A percentile compares a stretch with the other conserved stretches of the same genome.
Conservation (phyloP, 805 yeast species). For the Priceomyces melissophilus region DNA sequence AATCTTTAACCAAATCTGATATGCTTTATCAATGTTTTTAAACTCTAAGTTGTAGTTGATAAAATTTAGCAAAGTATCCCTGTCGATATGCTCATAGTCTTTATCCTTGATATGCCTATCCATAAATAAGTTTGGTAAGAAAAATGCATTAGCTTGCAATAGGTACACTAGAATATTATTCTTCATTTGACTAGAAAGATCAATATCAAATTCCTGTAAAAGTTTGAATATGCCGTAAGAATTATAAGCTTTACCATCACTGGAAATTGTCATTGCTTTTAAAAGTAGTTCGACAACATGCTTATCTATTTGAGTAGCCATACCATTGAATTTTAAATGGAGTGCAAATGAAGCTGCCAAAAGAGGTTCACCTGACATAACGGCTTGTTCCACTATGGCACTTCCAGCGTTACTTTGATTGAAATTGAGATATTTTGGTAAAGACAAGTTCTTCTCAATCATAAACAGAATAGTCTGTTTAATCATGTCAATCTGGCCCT, state of each 20-base stretch:
- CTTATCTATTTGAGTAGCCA: conserved; percentile 1
- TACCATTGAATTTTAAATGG: conserved; percentile 6
- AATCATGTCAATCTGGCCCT: conserved; percentile 8
- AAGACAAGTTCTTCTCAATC: neutral
- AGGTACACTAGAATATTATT: conserved; percentile 3
- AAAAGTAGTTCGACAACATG: conserved; percentile 7
- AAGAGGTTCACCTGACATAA: conserved; percentile 19
- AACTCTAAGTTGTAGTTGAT: conserved; percentile 11
- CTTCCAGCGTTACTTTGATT: conserved; percentile 7
- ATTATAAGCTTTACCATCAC: conserved; percentile 8
- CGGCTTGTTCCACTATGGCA: conserved; percentile 14
- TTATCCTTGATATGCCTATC: conserved; percentile 5
- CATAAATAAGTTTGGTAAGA: conserved; percentile 15
- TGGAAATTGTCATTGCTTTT: conserved; percentile 10
- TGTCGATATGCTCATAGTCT: neutral
- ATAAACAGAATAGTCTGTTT: neutral
- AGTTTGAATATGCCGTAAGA: conserved; percentile 11
- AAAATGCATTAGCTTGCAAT: conserved; percentile 9
- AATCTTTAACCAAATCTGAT: conserved; percentile 14
- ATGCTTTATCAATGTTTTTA: conserved; percentile 13
- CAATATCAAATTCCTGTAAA: conserved; percentile 2
- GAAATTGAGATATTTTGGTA: neutral
- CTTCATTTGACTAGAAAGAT: neutral
- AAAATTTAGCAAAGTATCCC: conserved; percentile 2
- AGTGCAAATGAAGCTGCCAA: conserved; percentile 18